phyloP scores from a whole-genome alignment of 176 grass and related monocot genomes.

The Tuctoria greenei region DNA sequence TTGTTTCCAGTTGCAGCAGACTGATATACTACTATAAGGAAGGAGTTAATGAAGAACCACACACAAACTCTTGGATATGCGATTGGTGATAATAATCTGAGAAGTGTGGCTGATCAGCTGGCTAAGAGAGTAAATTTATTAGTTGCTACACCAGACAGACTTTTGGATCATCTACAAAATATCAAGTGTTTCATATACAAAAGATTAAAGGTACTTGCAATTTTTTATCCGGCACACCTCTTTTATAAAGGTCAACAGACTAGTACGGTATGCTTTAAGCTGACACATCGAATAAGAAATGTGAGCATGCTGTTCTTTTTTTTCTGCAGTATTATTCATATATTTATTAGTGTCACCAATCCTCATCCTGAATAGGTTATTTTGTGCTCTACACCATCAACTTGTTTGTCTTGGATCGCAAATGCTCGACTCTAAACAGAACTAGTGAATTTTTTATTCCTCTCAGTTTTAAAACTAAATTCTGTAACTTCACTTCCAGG shows the following conservation, averaged over 20 bases:
- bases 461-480: slow-evolving; percentile 4
- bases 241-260: background rate
- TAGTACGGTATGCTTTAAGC: background rate
- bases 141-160: slow-evolving; percentile 89
- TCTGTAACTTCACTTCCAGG: slow-evolving; percentile 40
- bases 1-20: no score
- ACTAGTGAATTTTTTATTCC: background rate
- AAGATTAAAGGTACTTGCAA: slow-evolving; percentile 60
- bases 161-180: slow-evolving; percentile 95
- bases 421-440: slow-evolving; percentile 4
- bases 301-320: background rate
- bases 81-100: slow-evolving; percentile 74
- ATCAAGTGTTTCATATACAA: slow-evolving; percentile 91
- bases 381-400: background rate
- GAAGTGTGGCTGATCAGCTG: slow-evolving; percentile 80
- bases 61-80: slow-evolving; percentile 86
- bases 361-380: background rate
- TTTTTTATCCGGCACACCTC: background rate
- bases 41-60: slow-evolving; percentile 90
- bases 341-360: background rate
- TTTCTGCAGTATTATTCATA: background rate
- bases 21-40: no score
- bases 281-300: background rate
- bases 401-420: background rate
- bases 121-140: slow-evolving; percentile 88